Base-by-base conservation (phyloP, 148 eudicot genomes). In the Cornus controversa region DNA sequence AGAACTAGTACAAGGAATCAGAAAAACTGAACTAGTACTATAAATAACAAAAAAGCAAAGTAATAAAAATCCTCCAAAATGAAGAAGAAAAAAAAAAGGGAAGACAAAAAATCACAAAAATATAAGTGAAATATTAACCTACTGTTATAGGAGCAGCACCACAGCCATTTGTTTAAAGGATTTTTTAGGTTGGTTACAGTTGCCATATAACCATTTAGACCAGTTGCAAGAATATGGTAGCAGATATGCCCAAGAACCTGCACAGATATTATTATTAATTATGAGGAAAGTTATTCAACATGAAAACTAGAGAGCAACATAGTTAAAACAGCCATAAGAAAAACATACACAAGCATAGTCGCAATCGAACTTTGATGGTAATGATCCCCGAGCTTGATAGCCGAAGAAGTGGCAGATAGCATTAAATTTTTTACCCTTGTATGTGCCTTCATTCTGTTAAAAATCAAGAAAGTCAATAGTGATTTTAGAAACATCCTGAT, bases 71-170 rank as follows among this genome's bases (percentile, higher is more conserved):
- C 29, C 28, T 7, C n/a, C 0, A 4, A 5, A 18, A 54, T 22
- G 0, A 54, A 54, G 1, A n/a, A n/a, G n/a, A n/a, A 54, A 54
- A 54, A 2, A 76, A 27, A 76, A 47, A 7, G 4, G 34, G 34
- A 31, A 2, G 0, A 31, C n/a, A 31, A 29, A 31, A 31, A 31
- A 31, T 31, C 34, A 31, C 34, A 31, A 31, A 31, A 31, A 31
- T 31, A 31, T 31, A 31, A 31, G 4, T 31, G 26, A 71, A 54
- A 78, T 24, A 42, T n/a, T 65, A 70, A 65, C 65, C 47, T 89
- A 96, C 99, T 24, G 99, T 90, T 65, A 93, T 88, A 27, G 99
- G 99, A 84, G 99, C 98, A 77, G 99, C 99, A 72, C 98, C 99
- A 85, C 99, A 96, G 90, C 99, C 99, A 96, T 88, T 91, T 93